A percentile compares a stretch with the other conserved stretches of the same genome.
Evolutionary conservation across 2,329 filamentous ascomycete genomes (phyloP).

Genomic region (Phialophora tarda): DNA sequence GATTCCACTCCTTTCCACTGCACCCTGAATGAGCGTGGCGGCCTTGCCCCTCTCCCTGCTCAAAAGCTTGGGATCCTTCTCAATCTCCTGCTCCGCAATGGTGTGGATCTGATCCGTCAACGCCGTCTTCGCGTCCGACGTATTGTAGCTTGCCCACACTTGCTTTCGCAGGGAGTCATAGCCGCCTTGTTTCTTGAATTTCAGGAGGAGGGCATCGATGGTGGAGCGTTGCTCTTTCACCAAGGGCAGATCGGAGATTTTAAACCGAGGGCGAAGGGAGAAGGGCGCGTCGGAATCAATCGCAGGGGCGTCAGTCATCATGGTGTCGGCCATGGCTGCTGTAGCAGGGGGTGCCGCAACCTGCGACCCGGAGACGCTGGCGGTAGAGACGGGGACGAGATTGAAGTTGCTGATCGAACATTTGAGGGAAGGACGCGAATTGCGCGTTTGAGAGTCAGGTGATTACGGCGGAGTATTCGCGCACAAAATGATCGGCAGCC

Average conservation of each 20-base stretch:
- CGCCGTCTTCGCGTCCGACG: slow-evolving; percentile 58
- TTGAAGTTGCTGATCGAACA: background rate
- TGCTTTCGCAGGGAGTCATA: slow-evolving; percentile 68
- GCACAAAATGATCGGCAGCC: background rate
- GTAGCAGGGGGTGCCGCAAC: background rate
- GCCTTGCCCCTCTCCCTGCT: slow-evolving; percentile 67
- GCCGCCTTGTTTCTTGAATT: slow-evolving; percentile 70
- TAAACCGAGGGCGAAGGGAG: slow-evolving; percentile 54
- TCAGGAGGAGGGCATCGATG: slow-evolving; percentile 66
- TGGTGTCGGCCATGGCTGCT: slow-evolving; percentile 30
- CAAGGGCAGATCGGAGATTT: slow-evolving; percentile 66
- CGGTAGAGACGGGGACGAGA: background rate
- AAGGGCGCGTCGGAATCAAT: slow-evolving; percentile 27
- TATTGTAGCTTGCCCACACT: slow-evolving; percentile 63
- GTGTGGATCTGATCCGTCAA: slow-evolving; percentile 60
- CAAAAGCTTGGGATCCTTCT: slow-evolving; percentile 65
- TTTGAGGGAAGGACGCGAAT: background rate
- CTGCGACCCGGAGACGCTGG: background rate
- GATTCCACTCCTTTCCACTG: slow-evolving; percentile 66
- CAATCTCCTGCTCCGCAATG: slow-evolving; percentile 65
- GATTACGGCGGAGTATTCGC: background rate
- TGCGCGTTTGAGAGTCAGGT: background rate
- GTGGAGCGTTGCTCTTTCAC: slow-evolving; percentile 62
- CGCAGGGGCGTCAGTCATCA: slow-evolving; percentile 33
- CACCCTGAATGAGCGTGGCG: slow-evolving; percentile 67